These are phyloP conservation scores for Asterophora parasitica DNA, from an alignment of 768 basidiomycete species.

Conservation along the genomic window DNA sequence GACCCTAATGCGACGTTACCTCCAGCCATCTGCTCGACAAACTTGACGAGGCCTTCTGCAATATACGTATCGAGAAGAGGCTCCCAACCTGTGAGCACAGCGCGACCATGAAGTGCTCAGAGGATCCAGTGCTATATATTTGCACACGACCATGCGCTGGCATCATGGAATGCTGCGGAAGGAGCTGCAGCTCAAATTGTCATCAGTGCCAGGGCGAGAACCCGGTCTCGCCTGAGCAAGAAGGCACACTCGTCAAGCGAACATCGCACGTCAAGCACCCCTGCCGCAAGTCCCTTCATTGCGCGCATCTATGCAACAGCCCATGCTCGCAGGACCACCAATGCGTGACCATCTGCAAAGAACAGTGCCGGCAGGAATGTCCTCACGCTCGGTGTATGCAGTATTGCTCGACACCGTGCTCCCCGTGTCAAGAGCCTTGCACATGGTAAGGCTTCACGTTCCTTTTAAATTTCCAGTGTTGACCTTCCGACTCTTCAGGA, in stretches of 20 bases:
- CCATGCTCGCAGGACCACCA: slow-evolving; percentile 47
- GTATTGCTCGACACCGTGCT: slow-evolving; percentile 49
- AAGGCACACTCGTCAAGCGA: slow-evolving; percentile 19
- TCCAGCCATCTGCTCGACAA: slow-evolving; percentile 42
- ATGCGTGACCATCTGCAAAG: slow-evolving; percentile 42
- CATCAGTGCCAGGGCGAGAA: slow-evolving; percentile 40
- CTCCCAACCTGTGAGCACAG: slow-evolving; percentile 53
- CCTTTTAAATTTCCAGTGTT: background rate
- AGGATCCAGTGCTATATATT: slow-evolving; percentile 30
- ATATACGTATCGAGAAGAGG: slow-evolving; percentile 34
- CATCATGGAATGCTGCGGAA: slow-evolving; percentile 49
- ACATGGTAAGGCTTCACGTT: slow-evolving; percentile 34
- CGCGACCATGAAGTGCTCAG: slow-evolving; percentile 41
- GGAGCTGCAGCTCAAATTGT: slow-evolving; percentile 45
- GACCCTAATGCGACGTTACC: background rate
- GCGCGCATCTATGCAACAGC: slow-evolving; percentile 48
- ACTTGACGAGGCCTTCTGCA: slow-evolving; percentile 40
- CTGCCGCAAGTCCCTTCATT: slow-evolving; percentile 50
- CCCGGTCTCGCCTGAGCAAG: background rate
- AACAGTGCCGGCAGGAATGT: slow-evolving; percentile 50
- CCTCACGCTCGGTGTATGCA: slow-evolving; percentile 44
- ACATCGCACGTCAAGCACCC: slow-evolving; percentile 38
- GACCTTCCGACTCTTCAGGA: slow-evolving; percentile 28
- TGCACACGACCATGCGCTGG: slow-evolving; percentile 42
- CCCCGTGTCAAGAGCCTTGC: slow-evolving; percentile 60